Evolutionary conservation across 257 asterid species (phyloP).

Genomic region (Fraxinus quadrangulata): DNA sequence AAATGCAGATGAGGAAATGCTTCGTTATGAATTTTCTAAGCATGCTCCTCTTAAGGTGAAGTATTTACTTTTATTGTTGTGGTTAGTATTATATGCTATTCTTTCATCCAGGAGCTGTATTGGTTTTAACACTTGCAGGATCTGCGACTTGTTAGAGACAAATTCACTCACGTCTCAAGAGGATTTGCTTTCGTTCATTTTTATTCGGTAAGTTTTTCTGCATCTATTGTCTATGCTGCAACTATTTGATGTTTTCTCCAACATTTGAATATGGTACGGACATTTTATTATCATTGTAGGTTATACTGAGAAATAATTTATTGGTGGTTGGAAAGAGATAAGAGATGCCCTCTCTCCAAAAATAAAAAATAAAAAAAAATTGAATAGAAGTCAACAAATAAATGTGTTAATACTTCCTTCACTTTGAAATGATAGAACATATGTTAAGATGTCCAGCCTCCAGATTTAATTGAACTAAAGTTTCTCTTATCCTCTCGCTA

Average conservation of each 20-base stretch:
- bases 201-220: slow-evolving; percentile 62
- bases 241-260: background rate
- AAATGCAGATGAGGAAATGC: slow-evolving; percentile 99
- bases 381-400: background rate
- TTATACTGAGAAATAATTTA: background rate
- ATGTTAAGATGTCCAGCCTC: background rate
- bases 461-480: no score
- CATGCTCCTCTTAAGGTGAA: slow-evolving; percentile 94
- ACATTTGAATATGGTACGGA: background rate
- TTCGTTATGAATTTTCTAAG: slow-evolving; percentile 93
- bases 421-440: background rate
- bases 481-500: no score
- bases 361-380: background rate
- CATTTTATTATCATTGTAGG: background rate
- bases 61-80: background rate
- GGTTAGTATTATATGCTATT: background rate
- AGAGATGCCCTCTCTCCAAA: background rate
- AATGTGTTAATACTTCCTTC: background rate
- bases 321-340: slow-evolving; percentile 1
- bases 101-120: slow-evolving; percentile 26
- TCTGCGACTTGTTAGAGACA: slow-evolving; percentile 93
- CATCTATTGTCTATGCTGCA: background rate
- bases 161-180: slow-evolving; percentile 96
- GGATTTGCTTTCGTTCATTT: slow-evolving; percentile 97
- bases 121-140: slow-evolving; percentile 58